Evolutionary conservation across 805 yeast genomes (phyloP), one percentile per base, ranked within the genome.

Genomic region (Candida odintsovae): DNA sequence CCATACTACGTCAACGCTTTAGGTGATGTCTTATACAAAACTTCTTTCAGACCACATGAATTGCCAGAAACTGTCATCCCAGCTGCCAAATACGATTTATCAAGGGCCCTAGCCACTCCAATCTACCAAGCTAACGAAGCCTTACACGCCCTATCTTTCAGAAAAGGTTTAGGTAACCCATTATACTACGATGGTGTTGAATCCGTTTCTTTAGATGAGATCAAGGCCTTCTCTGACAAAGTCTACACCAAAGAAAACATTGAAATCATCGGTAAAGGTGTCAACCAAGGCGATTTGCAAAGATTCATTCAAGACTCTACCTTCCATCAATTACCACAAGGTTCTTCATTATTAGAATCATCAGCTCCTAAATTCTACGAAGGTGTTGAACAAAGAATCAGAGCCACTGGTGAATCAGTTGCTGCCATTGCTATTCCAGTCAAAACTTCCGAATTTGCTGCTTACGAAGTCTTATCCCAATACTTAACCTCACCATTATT

Each of bases 1-100:
- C 98, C 98, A 50, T 94, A 82, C 77, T 94, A 80, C 68, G 95
- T 92, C 53, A 85, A 85, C 61, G 86, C 88, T 26, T 71, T 94
- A 48, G 92, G 87, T 61, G 83, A 83, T 59, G 86, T 85, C 47
- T 64, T 86, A 47, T 68, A 82, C 62, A 76, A 77, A 66, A 79
- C 95, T 41, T 69, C 82, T 35, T 90, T 75, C 80, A 85, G 84
- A 70, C 82, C 84, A 45, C 89, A 88, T 71, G 97, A 94, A 75
- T 75, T 85, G 51, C 68, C 69, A 46, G 99, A 94, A 77, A 72
- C 80, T 53, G 96, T 87, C 29, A 68, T 80, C 50, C 98, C 97
- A 53, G 80, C 80, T 46, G 90, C 90, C 46, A 66, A 71, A 55
- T 74, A 78, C 62, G 92, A 87, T 67, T 65, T 76, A 54, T 64